These are phyloP conservation scores for Nannizziopsis arthrosporioides DNA, from an alignment of 2,329 filamentous ascomycete species.

Conservation along the genomic window DNA sequence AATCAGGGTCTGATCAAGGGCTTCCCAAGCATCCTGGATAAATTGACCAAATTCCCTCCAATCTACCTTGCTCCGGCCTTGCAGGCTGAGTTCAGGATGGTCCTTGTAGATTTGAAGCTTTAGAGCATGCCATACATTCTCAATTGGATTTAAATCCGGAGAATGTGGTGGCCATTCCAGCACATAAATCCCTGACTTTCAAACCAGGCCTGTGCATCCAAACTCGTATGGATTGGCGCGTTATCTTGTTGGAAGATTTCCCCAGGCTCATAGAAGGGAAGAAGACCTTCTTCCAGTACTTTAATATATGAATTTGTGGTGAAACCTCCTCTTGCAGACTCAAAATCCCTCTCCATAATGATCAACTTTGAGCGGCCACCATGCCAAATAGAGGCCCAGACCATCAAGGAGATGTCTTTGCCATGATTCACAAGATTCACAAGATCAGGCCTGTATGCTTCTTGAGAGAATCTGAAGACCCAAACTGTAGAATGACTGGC, in stretches of 20 bases:
- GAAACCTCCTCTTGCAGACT: background rate
- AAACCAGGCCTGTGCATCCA: conserved; percentile 3
- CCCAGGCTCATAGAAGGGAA: background rate
- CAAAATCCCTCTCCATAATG: conserved; percentile 3
- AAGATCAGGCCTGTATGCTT: conserved; percentile 1
- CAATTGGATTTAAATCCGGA: conserved; percentile 16
- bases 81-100: background rate
- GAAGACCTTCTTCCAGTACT: background rate
- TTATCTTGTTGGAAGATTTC: conserved; percentile 16
- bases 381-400: conserved; percentile 9
- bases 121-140: conserved; percentile 15
- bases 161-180: conserved; percentile 14
- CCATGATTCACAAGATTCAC: conserved; percentile 10
- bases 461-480: background rate
- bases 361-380: conserved; percentile 3
- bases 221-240: conserved; percentile 6
- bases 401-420: conserved; percentile 4
- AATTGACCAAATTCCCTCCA: background rate
- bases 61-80: background rate
- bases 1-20: conserved; percentile 2
- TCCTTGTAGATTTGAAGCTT: conserved; percentile 11
- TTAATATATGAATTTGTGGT: conserved; percentile 8
- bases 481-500: conserved; percentile 1
- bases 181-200: conserved; percentile 5
- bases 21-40: conserved; percentile 5